Evolutionary conservation across 768 basidiomycete genomes (phyloP), one percentile per base, ranked within the genome.

Genomic region (Suillus occidentalis): DNA sequence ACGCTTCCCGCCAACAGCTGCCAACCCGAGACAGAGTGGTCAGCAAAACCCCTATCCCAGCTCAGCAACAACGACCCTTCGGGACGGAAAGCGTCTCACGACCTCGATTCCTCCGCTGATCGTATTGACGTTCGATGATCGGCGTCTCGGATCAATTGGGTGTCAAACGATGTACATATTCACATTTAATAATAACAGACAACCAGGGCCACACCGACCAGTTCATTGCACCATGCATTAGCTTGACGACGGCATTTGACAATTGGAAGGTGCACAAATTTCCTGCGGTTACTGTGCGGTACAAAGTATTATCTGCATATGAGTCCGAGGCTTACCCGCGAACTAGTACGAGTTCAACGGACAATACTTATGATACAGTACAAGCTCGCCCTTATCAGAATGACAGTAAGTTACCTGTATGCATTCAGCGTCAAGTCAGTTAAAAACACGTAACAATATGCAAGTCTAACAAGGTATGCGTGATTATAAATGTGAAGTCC

Each of bases 401-500:
- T 40, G 25, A 58, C 18, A 42, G 39, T 37, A 39, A 40, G 39
- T 18, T 59, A 25, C 14, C 57, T 20, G 39, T 37, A n/a, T 58
- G 22, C 56, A 22, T 59, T 59, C 39, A 18, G 57, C 57, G 14
- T 20, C 37, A 57, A 16, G 56, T 59, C 22, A 18, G 37, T 58
- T 31, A 25, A 58, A 50, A 39, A 58, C 56, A 40, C 10, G 39
- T 58, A 39, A 22, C 39, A 28, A 40, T 59, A 59, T 40, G 53
- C 20, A 53, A 40, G 57, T 58, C 34, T 58, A 20, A 28, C 25
- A 28, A 59, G 57, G 39, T 59, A 58, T 58, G 22, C 2, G 39
- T 59, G 57, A 59, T 50, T 50, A 50, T 59, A 18, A 28, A 42
- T 59, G 57, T 40, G 10, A 39, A 57, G 56, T 57, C 37, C 56